Percentiles rank a stretch among this genome's conserved stretches.
Evolutionary conservation across 2,329 filamentous ascomycete species (phyloP).

Genomic region (Fusarium chaquense): DNA sequence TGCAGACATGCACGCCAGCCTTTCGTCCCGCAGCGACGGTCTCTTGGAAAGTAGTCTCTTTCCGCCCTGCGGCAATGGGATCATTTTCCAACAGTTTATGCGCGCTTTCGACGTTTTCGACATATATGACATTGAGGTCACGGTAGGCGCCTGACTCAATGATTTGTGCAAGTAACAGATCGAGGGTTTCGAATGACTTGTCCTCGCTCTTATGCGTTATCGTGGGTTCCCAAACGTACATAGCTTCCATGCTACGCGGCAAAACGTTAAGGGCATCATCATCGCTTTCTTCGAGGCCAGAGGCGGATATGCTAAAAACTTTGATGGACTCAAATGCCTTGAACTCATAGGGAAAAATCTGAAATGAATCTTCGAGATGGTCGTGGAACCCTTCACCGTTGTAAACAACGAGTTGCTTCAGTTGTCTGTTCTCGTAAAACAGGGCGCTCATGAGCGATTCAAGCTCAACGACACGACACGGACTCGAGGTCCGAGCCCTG

Average conservation of each 20-base stretch:
- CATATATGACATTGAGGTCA: conserved; percentile 26
- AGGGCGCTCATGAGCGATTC: background rate
- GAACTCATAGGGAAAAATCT: background rate
- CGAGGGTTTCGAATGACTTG: background rate
- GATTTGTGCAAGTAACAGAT: conserved; percentile 8
- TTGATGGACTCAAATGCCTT: background rate
- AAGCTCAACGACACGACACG: background rate
- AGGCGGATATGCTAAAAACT: background rate
- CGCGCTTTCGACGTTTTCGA: conserved; percentile 14
- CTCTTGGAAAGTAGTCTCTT: conserved; percentile 3
- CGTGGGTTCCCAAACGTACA: conserved; percentile 17
- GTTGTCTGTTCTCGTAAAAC: fast-evolving
- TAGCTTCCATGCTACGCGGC: conserved; percentile 3
- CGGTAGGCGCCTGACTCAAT: background rate
- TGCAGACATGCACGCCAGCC: conserved; percentile 25
- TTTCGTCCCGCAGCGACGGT: conserved; percentile 16
- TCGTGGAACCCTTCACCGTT: background rate
- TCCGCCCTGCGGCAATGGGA: background rate
- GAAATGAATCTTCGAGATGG: background rate
- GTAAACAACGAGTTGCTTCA: conserved; percentile 24
- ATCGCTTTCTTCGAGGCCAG: background rate
- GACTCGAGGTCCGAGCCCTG: background rate
- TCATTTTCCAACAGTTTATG: no score
- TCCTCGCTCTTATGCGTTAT: fast-evolving
- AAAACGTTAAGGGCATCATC: no score